These are phyloP conservation scores for Haematococcus lacustris DNA, from an alignment of 139 green algal genomes.

Conservation along the genomic window DNA sequence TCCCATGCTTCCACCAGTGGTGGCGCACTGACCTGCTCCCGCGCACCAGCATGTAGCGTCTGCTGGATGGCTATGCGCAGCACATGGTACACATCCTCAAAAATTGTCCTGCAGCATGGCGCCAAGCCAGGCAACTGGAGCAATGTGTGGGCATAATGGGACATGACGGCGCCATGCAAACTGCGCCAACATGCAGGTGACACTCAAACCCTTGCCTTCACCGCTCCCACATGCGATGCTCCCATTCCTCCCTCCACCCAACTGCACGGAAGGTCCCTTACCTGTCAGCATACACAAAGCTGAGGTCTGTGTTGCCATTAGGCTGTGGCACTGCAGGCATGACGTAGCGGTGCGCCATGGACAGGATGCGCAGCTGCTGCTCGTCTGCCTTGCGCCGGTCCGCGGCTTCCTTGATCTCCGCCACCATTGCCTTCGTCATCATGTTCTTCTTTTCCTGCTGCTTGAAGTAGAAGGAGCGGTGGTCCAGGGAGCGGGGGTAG, in stretches of 20 bases:
- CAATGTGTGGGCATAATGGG: too few relatives aligned
- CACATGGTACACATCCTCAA: conserved; percentile 65
- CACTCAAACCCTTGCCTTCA: background rate
- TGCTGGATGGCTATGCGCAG: conserved; percentile 47
- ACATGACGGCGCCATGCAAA: too few relatives aligned
- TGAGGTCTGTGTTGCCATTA: conserved; percentile 56
- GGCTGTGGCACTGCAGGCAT: background rate
- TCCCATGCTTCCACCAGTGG: too few relatives aligned
- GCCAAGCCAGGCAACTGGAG: background rate
- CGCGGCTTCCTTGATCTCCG: conserved; percentile 81
- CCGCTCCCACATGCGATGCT: too few relatives aligned
- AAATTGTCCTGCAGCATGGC: background rate
- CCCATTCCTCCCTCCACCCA: too few relatives aligned
- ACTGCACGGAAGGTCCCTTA: too few relatives aligned
- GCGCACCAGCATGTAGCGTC: conserved; percentile 2
- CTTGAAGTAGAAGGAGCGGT: conserved; percentile 99
- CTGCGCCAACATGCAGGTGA: background rate
- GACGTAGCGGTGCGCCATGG: conserved; percentile 26
- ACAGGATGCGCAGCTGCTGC: conserved; percentile 26
- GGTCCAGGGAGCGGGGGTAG: conserved; percentile 96
- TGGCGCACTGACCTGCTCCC: conserved; percentile 10
- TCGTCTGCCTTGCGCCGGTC: conserved; percentile 61
- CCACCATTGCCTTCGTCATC: conserved; percentile 77
- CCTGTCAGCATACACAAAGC: conserved; percentile 62
- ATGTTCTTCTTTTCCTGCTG: conserved; percentile 94